Percentiles rank a stretch among this genome's conserved stretches.
These are phyloP conservation scores for Trametes villosa DNA, from an alignment of 768 basidiomycete species.

Conservation along the genomic window DNA sequence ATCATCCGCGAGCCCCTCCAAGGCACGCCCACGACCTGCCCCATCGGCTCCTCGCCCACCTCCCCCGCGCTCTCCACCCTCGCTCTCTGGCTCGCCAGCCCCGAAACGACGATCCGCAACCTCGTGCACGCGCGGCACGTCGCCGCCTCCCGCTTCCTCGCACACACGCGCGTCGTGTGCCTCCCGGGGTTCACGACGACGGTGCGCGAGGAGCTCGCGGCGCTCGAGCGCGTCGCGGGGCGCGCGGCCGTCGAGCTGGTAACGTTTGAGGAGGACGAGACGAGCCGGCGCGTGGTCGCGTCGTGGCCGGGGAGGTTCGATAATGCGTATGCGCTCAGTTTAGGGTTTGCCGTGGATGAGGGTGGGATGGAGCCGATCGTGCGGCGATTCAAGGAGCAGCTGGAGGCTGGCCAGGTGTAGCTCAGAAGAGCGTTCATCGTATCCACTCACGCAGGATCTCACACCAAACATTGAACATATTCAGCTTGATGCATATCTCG, in stretches of 20 bases:
- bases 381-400: conserved; percentile 40
- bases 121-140: conserved; percentile 53
- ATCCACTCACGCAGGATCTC: too few relatives aligned
- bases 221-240: conserved; percentile 57
- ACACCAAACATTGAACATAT: too few relatives aligned
- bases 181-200: conserved; percentile 64
- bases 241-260: conserved; percentile 50
- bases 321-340: conserved; percentile 45
- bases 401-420: conserved; percentile 30
- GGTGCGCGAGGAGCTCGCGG: conserved; percentile 56
- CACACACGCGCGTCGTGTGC: conserved; percentile 57
- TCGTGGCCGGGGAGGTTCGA: conserved; percentile 55
- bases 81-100: conserved; percentile 54
- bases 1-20: conserved; percentile 63
- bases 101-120: conserved; percentile 56
- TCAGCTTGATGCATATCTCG: too few relatives aligned
- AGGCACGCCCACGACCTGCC: conserved; percentile 52
- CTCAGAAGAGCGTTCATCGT: background rate
- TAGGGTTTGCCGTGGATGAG: conserved; percentile 50
- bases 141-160: conserved; percentile 44
- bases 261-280: conserved; percentile 49
- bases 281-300: conserved; percentile 47
- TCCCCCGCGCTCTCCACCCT: conserved; percentile 48
- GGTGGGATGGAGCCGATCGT: conserved; percentile 52
- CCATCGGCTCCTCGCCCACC: conserved; percentile 50